A percentile compares a stretch with the other conserved stretches of the same genome.
Evolutionary conservation across 2,329 filamentous ascomycete genomes (phyloP).

Genomic region (Fragosphaeria purpurea): DNA sequence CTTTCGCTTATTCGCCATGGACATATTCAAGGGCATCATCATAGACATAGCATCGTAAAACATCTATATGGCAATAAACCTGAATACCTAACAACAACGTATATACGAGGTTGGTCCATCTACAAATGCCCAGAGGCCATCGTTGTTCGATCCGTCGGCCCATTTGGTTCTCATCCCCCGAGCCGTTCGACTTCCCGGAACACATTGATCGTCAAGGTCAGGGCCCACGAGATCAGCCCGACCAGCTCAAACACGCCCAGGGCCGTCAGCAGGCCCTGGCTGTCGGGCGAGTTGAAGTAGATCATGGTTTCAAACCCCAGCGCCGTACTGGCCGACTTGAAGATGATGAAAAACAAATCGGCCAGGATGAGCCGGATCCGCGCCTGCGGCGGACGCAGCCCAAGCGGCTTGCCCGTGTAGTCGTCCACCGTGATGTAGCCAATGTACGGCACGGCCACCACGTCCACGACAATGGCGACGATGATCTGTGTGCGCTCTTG

Average conservation of each 20-base stretch:
- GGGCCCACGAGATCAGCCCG: conserved; percentile 15
- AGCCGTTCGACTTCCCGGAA: conserved; percentile 17
- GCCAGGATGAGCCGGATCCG: conserved; percentile 86
- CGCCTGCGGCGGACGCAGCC: conserved; percentile 69
- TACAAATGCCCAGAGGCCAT: too few relatives aligned
- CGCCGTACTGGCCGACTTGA: conserved; percentile 86
- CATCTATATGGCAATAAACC: too few relatives aligned
- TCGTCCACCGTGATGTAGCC: conserved; percentile 94
- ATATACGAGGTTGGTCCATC: too few relatives aligned
- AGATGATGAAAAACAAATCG: conserved; percentile 93
- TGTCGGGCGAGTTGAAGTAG: conserved; percentile 9
- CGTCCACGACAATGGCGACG: conserved; percentile 83
- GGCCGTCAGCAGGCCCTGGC: conserved; percentile 10
- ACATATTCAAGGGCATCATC: too few relatives aligned
- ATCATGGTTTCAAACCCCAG: conserved; percentile 39
- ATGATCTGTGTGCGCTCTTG: conserved; percentile 64
- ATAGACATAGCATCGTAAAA: too few relatives aligned
- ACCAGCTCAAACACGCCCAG: conserved; percentile 17
- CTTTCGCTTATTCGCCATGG: too few relatives aligned
- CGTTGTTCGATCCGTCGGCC: too few relatives aligned
- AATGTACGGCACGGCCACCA: conserved; percentile 80
- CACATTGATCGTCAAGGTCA: conserved; percentile 17
- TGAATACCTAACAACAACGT: too few relatives aligned
- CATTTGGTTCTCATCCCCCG: conserved; percentile 7
- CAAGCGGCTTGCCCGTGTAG: conserved; percentile 87